These are phyloP conservation scores for Bacterosira constricta DNA, from an alignment of 108 stramenopile genomes.

Conservation along the genomic window DNA sequence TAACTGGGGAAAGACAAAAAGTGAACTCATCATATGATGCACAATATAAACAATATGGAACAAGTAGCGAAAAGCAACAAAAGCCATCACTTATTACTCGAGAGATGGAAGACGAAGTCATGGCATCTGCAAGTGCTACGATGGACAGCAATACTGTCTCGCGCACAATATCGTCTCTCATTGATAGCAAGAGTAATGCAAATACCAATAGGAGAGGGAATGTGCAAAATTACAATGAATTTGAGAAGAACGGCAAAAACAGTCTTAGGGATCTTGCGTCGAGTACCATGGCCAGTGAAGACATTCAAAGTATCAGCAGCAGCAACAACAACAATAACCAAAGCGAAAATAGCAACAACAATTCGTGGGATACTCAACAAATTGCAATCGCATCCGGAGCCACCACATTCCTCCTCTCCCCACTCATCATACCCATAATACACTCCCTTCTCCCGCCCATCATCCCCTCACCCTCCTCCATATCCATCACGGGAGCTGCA, in stretches of 20 bases:
- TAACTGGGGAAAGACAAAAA: no score
- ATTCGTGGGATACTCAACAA: slow-evolving; percentile 40
- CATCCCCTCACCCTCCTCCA: slow-evolving; percentile 40
- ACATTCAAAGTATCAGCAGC: neutral
- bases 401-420: slow-evolving; percentile 38
- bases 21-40: neutral
- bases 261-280: slow-evolving; percentile 6
- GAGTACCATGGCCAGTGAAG: neutral
- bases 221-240: neutral
- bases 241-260: neutral
- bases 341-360: slow-evolving; percentile 8
- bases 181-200: neutral
- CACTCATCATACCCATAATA: slow-evolving; percentile 34
- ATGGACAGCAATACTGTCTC: slow-evolving; percentile 36
- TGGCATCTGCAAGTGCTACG: slow-evolving; percentile 32
- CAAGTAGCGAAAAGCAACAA: neutral
- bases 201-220: neutral
- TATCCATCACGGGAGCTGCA: slow-evolving; percentile 47
- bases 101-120: slow-evolving; percentile 37
- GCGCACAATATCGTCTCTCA: slow-evolving; percentile 35
- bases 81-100: slow-evolving; percentile 12
- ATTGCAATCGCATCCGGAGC: slow-evolving; percentile 46
- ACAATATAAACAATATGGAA: slow-evolving; percentile 2
- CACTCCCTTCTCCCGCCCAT: slow-evolving; percentile 42
- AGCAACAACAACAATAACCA: neutral